A percentile compares a stretch with the other conserved stretches of the same genome.
Conservation (phyloP, 1,284 basidiomycete genomes). For the Cryptococcus hybrid region DNA sequence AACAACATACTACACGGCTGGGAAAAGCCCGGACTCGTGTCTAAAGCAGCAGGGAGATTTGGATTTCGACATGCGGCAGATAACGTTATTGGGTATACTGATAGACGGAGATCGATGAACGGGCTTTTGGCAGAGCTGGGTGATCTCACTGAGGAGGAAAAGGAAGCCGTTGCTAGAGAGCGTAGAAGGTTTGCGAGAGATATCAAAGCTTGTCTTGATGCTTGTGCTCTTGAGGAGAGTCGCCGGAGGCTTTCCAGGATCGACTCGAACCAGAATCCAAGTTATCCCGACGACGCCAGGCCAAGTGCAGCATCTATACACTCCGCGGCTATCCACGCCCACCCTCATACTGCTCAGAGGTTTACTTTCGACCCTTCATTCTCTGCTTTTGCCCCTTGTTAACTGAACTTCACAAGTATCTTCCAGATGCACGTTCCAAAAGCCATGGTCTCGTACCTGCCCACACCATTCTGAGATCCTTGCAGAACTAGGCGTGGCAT, state of each 20-base stretch:
- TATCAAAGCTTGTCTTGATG: conserved; percentile 38
- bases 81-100: conserved; percentile 35
- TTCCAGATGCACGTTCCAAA: conserved; percentile 40
- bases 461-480: conserved; percentile 44
- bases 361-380: conserved; percentile 27
- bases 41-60: conserved; percentile 38
- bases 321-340: conserved; percentile 13
- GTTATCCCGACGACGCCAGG: conserved; percentile 4
- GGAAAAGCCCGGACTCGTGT: conserved; percentile 29
- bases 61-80: conserved; percentile 42
- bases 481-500: conserved; percentile 39
- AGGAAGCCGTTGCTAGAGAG: conserved; percentile 39
- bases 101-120: conserved; percentile 21
- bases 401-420: conserved; percentile 37
- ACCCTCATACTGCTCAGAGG: conserved; percentile 5
- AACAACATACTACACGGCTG: conserved; percentile 1
- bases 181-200: conserved; percentile 40
- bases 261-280: conserved; percentile 5
- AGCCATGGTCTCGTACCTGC: conserved; percentile 41
- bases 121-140: conserved; percentile 16
- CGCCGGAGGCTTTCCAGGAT: conserved; percentile 23
- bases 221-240: conserved; percentile 38
- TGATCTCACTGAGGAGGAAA: conserved; percentile 29
- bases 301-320: conserved; percentile 14
- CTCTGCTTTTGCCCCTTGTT: conserved; percentile 41